phyloP scores from a whole-genome alignment of 1,139 yeast species.

The Petasospora rhodanensis region DNA sequence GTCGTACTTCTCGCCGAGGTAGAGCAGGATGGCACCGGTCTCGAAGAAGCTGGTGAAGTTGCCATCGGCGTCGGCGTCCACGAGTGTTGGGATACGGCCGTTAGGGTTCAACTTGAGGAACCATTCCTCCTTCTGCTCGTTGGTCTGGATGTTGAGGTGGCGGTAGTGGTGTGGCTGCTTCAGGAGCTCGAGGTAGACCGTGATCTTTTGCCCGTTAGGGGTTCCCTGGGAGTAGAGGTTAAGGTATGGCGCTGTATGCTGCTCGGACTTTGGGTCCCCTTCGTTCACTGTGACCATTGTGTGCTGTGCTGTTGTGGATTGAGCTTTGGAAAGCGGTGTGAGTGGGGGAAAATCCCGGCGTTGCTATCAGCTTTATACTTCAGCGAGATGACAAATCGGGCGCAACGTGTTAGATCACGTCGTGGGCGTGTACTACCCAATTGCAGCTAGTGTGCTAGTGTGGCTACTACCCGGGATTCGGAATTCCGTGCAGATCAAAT shows the following conservation, averaged over 20 bases:
- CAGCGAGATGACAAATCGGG: no score
- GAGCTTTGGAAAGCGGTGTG: no score
- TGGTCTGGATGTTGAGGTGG: conserved; percentile 36
- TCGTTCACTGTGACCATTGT: conserved; percentile 17
- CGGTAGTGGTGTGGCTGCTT: conserved; percentile 43
- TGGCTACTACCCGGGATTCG: no score
- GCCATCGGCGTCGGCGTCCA: conserved; percentile 42
- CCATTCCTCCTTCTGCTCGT: conserved; percentile 50
- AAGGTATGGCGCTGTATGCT: conserved; percentile 34
- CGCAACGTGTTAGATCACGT: no score
- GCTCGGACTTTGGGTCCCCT: conserved; percentile 30
- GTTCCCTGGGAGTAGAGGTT: conserved; percentile 29
- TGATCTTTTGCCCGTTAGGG: conserved; percentile 54
- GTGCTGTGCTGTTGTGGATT: no score
- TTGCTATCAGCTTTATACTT: no score
- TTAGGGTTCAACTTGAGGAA: conserved; percentile 53
- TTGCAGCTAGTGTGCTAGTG: no score
- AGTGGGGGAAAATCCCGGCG: no score
- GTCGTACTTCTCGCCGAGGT: conserved; percentile 55
- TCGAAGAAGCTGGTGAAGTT: conserved; percentile 41
- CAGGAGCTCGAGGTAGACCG: conserved; percentile 45
- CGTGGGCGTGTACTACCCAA: no score
- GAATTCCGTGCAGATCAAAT: no score
- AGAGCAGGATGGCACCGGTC: conserved; percentile 55
- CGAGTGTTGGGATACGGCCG: conserved; percentile 57